Conservation (phyloP, 805 yeast genomes). For the Candida patagonica region DNA sequence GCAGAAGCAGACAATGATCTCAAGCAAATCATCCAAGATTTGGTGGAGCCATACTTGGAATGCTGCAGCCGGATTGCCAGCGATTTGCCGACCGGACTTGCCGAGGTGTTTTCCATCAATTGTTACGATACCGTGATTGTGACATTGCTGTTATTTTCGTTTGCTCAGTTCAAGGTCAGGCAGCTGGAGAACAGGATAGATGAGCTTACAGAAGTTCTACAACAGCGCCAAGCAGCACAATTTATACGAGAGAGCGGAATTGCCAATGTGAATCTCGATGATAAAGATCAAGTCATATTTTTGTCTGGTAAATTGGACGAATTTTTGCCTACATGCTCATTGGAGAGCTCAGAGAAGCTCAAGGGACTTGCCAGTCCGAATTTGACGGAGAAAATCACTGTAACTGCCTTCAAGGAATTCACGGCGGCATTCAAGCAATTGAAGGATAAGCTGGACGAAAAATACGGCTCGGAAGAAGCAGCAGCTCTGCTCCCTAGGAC, state of each 20-base stretch:
- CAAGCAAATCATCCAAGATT: conserved; percentile 21
- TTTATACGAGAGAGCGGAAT: conserved; percentile 20
- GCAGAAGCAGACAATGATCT: conserved; percentile 9
- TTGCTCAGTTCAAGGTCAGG: conserved; percentile 25
- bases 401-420: conserved; percentile 25
- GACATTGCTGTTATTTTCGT: conserved; percentile 23
- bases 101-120: conserved; percentile 27
- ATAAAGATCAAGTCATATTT: conserved; percentile 10
- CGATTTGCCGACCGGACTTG: conserved; percentile 23
- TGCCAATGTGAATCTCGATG: neutral
- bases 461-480: conserved; percentile 17
- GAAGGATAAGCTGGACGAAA: conserved; percentile 19
- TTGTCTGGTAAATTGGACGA: conserved; percentile 23
- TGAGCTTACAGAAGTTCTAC: conserved; percentile 23
- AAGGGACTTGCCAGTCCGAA: conserved; percentile 28
- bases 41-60: conserved; percentile 27
- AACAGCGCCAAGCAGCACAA: conserved; percentile 18
- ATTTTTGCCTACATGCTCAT: conserved; percentile 28
- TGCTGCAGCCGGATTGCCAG: conserved; percentile 23
- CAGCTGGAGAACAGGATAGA: conserved; percentile 20
- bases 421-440: conserved; percentile 25
- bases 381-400: conserved; percentile 24
- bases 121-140: conserved; percentile 27
- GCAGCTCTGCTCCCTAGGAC: conserved; percentile 22
- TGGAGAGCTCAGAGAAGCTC: conserved; percentile 23